Conservation (phyloP, 345 rosid genomes). For the Draba incana region DNA sequence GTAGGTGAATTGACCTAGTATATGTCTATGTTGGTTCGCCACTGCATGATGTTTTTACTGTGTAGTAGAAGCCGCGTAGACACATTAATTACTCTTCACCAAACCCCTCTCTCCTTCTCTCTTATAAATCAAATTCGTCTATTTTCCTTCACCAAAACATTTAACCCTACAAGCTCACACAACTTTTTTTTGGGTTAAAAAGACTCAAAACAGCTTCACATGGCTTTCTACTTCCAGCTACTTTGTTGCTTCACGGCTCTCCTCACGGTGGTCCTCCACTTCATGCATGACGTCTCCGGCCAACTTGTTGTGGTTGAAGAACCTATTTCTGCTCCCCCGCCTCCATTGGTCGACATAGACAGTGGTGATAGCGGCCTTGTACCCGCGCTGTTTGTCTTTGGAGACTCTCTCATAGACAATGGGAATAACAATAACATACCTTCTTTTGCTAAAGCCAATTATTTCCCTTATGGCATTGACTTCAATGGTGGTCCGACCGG, state of each 20-base stretch:
- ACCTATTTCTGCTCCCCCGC: slow-evolving; percentile 32
- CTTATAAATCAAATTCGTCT: slow-evolving; percentile 32
- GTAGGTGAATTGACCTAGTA: no score
- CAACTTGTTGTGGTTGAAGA: slow-evolving; percentile 34
- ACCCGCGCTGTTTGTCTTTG: slow-evolving; percentile 91
- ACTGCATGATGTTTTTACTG: not conserved
- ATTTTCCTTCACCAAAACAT: not conserved
- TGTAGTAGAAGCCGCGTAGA: slow-evolving; percentile 50
- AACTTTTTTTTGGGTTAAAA: not conserved
- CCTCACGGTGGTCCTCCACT: not conserved
- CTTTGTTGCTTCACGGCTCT: slow-evolving; percentile 8
- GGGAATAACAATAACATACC: slow-evolving; percentile 90
- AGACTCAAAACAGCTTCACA: slow-evolving; percentile 2
- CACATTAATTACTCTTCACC: slow-evolving; percentile 52
- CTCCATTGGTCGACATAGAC: slow-evolving; percentile 32
- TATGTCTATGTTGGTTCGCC: no score
- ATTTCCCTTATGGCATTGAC: slow-evolving; percentile 93
- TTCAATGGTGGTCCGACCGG: slow-evolving; percentile 95
- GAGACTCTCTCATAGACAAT: slow-evolving; percentile 92
- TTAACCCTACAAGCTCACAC: not conserved
- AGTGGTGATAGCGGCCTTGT: slow-evolving; percentile 48
- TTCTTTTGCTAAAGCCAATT: slow-evolving; percentile 91
- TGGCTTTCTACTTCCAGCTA: slow-evolving; percentile 31
- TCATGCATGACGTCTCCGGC: slow-evolving; percentile 26
- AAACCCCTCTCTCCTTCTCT: slow-evolving; percentile 12